A percentile compares a stretch with the other conserved stretches of the same genome.
Conservation (phyloP, 2,329 filamentous ascomycete genomes). For the Aspergillus fructus region DNA sequence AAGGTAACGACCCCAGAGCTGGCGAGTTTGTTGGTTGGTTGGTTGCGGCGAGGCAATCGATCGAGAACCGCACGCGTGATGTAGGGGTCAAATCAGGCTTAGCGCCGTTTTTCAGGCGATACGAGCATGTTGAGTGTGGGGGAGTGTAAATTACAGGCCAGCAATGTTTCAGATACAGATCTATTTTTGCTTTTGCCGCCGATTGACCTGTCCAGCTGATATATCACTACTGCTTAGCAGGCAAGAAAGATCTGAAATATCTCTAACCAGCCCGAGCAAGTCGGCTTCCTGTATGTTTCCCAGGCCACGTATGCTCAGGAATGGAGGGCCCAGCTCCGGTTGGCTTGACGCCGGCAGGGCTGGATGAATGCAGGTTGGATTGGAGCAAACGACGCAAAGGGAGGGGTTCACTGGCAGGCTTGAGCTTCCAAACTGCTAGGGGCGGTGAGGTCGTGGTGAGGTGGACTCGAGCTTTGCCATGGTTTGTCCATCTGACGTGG, state of each 20-base stretch:
- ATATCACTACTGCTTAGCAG: not conserved
- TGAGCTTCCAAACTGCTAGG: slow-evolving; percentile 7
- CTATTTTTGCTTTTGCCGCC: not conserved
- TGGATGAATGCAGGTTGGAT: slow-evolving; percentile 15
- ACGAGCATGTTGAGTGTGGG: not conserved
- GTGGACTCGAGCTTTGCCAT: slow-evolving; percentile 7
- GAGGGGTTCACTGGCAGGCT: slow-evolving; percentile 2
- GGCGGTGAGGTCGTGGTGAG: slow-evolving; percentile 16
- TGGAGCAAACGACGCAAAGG: slow-evolving; percentile 7
- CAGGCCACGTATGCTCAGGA: not conserved
- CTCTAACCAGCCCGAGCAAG: not conserved
- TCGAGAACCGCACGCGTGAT: not conserved
- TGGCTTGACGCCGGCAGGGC: slow-evolving; percentile 8
- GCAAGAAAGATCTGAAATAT: too few species aligned
- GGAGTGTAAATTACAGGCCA: not conserved
- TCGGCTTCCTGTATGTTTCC: not conserved
- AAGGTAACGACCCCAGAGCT: not conserved
- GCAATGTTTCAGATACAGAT: not conserved
- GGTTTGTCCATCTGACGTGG: slow-evolving; percentile 7
- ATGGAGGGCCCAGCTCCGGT: not conserved
- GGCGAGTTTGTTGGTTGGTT: not conserved
- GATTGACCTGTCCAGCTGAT: slow-evolving; percentile 25
- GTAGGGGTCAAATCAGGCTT: slow-evolving; percentile 1
- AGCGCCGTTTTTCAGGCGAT: not conserved
- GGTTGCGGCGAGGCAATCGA: not conserved